These are phyloP conservation scores for Aspergillus sp. DNA, from an alignment of 2,329 filamentous ascomycete species.

Conservation along the genomic window DNA sequence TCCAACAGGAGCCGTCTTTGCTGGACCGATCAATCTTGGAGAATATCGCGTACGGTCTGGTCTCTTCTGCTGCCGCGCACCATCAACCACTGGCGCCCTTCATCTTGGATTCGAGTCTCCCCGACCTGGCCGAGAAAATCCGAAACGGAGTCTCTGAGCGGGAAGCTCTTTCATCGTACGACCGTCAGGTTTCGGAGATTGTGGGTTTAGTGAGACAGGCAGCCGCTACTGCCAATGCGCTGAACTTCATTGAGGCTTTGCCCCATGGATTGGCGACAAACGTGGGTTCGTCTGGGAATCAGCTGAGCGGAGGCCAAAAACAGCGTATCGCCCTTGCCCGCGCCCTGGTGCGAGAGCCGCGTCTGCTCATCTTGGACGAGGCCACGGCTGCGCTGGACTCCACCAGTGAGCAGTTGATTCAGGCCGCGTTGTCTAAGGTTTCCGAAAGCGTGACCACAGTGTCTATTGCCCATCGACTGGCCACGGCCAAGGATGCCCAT, in stretches of 20 bases:
- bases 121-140: slow-evolving; percentile 24
- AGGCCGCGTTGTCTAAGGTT: slow-evolving; percentile 29
- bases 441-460: slow-evolving; percentile 32
- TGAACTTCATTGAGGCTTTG: slow-evolving; percentile 26
- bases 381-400: slow-evolving; percentile 39
- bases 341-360: slow-evolving; percentile 80
- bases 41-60: slow-evolving; percentile 53
- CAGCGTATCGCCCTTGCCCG: slow-evolving; percentile 88
- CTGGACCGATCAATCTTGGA: slow-evolving; percentile 54
- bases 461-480: slow-evolving; percentile 38
- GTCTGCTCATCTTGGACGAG: slow-evolving; percentile 59
- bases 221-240: slow-evolving; percentile 26
- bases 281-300: slow-evolving; percentile 36
- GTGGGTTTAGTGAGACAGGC: slow-evolving; percentile 28
- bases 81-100: slow-evolving; percentile 25
- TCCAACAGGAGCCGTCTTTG: slow-evolving; percentile 54
- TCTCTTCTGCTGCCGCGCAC: slow-evolving; percentile 30
- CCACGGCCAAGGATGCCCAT: slow-evolving; percentile 37
- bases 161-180: slow-evolving; percentile 21
- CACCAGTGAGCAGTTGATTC: slow-evolving; percentile 34
- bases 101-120: slow-evolving; percentile 25
- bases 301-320: slow-evolving; percentile 68
- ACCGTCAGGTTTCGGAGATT: slow-evolving; percentile 27
- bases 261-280: slow-evolving; percentile 24
- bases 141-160: slow-evolving; percentile 22